These are phyloP conservation scores for Eimeria praecox DNA, from an alignment of 169 alveolate genomes.

Conservation along the genomic window DNA sequence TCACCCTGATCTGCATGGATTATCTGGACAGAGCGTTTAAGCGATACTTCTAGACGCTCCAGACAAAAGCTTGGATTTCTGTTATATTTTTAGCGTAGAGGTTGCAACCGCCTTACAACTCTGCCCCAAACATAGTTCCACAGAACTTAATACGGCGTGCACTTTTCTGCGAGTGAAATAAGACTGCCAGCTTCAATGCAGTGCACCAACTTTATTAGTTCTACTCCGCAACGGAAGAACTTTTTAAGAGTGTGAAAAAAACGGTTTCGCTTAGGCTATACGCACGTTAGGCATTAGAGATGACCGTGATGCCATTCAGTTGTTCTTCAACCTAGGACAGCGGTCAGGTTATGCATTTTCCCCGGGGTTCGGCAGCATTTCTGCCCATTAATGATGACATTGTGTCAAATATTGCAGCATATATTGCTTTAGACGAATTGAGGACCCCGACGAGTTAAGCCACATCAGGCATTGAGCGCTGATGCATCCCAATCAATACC, in stretches of 20 bases:
- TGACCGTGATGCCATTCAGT: neutral
- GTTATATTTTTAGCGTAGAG: neutral
- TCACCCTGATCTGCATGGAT: conserved; percentile 94
- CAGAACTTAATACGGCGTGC: neutral
- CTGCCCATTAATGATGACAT: neutral
- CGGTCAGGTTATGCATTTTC: neutral
- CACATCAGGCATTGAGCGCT: neutral
- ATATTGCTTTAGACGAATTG: neutral
- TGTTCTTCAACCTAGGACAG: neutral
- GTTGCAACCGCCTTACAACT: neutral
- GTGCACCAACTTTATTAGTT: neutral
- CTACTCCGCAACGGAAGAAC: neutral
- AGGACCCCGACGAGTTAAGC: neutral
- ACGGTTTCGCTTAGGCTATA: neutral
- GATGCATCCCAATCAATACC: neutral
- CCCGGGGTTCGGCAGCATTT: neutral
- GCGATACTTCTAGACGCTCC: conserved; percentile 47
- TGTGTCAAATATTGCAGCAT: neutral
- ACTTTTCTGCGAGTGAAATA: neutral
- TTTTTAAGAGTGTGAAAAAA: neutral
- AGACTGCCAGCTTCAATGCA: conserved; percentile 5
- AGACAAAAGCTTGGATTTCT: neutral
- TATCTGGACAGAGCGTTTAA: conserved; percentile 74
- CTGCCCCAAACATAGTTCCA: neutral
- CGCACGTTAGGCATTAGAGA: neutral